Evolutionary conservation across 2,329 filamentous ascomycete species (phyloP), one percentile per base, ranked within the genome.

Genomic region (Alternaria sp.): DNA sequence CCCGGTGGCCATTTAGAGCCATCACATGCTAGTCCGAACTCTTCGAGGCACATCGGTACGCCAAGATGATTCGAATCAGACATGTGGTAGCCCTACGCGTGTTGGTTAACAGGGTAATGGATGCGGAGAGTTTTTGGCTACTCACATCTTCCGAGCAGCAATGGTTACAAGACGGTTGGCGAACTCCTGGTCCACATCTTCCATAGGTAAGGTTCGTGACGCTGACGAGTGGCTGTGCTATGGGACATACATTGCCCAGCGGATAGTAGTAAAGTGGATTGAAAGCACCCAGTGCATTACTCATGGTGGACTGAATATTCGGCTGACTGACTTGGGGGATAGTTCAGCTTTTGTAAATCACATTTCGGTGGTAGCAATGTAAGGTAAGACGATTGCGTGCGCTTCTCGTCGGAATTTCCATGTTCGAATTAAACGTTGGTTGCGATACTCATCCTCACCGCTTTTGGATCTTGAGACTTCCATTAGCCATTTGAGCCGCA

Each of bases 101-200:
- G 28, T 4, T 34, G 32, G 25, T 25, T 51, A 30, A n/a, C 11
- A n/a, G 5, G 5, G 20, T 8, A 14, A 22, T 5, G 20, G 5
- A 32, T 18, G 12, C 10, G 20, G 9, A 18, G 2, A 6, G 40
- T 14, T 32, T 14, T 10, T 3, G 16, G 20, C n/a, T 20, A 54
- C 49, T 16, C 28, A 58, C 49, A 6, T 58, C 49, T 22, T 58
- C 25, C 16, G 41, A 54, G 40, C 30, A 46, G 20, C 55, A 45
- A 4, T 22, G 40, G n/a, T 12, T 46, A 25, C 49, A 58, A 16
- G 49, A 30, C 25, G 6, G 6, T 7, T 54, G n/a, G 3, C 14
- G 48, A 58, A 58, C 25, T 25, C n/a, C 49, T 30, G 55, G 32
- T 20, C 49, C 55, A 25, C 41, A 58, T 18, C 49, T 54, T 38